Evolutionary conservation across 2,329 filamentous ascomycete genomes (phyloP), one percentile per base, ranked within the genome.

Genomic region (Xylariaceae sp.): DNA sequence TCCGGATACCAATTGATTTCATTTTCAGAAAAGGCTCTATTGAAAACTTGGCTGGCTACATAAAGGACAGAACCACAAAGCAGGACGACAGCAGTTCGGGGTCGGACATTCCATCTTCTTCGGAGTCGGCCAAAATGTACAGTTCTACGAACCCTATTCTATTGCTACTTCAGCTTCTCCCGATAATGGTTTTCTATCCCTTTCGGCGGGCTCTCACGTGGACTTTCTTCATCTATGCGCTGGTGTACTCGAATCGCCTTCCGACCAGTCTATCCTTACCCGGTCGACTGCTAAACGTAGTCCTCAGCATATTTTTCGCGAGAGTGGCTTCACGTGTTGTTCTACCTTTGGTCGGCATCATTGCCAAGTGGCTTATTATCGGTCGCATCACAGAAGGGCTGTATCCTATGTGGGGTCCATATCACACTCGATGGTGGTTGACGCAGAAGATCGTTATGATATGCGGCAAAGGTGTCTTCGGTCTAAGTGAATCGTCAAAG

Each of bases 371-470:
- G 80, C 42, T 77, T 6, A 69, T 83, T 47, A 76, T 83, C 40
- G 80, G 80, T 11, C 72, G 73, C 1, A 77, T 80, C 60, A 70
- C 68, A 34, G 73, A 79, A 60, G 80, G 80, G 0, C 62, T 81
- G 2, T 82, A 78, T 58, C 79, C 80, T 2, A 83, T 83, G 80
- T 83, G 80, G 80, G 79, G 78, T 1, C 55, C 62, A 1, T 83
- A 82, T 59, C 80, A 83, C 61, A 82, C 77, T 0, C 71, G 78
- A 9, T 83, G 80, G 80, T 83, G 80, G 80, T 58, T 83, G 49
- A 74, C 75, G 1, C 75, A 83, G 60, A 83, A 83, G 66, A 73
- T 75, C 17, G 68, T 78, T 3, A 70, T 72, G 34, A 66, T 81
- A 12, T 73, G 71, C 50, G 80, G 79, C 14, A 72, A 69, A 51